These are phyloP conservation scores for Apiotrichum sp. DNA, from an alignment of 1,284 basidiomycete genomes.

Conservation along the genomic window DNA sequence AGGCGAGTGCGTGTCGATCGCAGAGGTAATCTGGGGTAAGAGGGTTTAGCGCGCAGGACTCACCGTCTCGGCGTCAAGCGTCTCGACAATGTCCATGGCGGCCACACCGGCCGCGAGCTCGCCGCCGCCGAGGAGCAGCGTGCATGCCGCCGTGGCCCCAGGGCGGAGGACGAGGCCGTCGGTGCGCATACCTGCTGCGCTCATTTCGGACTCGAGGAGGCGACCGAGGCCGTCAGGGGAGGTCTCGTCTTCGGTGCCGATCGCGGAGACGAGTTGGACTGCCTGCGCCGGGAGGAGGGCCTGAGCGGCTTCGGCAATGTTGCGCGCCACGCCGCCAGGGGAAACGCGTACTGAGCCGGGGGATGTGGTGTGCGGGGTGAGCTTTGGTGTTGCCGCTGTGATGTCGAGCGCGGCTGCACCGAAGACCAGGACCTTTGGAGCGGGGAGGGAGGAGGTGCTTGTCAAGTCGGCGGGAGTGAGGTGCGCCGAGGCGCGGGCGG, in stretches of 20 bases:
- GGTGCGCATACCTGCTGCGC: slow-evolving; percentile 63
- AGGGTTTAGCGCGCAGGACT: too few relatives aligned
- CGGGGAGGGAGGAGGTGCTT: slow-evolving; percentile 9
- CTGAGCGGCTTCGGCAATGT: slow-evolving; percentile 79
- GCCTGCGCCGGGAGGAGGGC: slow-evolving; percentile 25
- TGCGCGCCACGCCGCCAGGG: slow-evolving; percentile 87
- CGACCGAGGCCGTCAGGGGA: slow-evolving; percentile 60
- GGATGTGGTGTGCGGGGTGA: slow-evolving; percentile 56
- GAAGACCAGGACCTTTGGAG: slow-evolving; percentile 56
- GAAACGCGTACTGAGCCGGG: slow-evolving; percentile 70
- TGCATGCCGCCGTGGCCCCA: slow-evolving; percentile 67
- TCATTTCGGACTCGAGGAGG: slow-evolving; percentile 57
- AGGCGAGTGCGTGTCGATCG: slow-evolving; percentile 53
- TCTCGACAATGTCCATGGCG: slow-evolving; percentile 74
- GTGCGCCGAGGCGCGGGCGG: too few relatives aligned
- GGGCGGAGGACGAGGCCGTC: slow-evolving; percentile 61
- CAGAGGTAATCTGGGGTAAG: background rate
- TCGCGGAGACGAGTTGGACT: slow-evolving; percentile 48
- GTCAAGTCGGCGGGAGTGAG: too few relatives aligned
- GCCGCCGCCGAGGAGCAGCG: slow-evolving; percentile 72
- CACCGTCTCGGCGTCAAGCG: slow-evolving; percentile 53
- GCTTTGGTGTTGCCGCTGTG: slow-evolving; percentile 52
- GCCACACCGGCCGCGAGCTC: slow-evolving; percentile 77
- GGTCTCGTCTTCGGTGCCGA: slow-evolving; percentile 19
- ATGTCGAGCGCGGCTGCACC: slow-evolving; percentile 85